Conservation (phyloP, 768 basidiomycete genomes). For the Termitomyces titanicus region DNA sequence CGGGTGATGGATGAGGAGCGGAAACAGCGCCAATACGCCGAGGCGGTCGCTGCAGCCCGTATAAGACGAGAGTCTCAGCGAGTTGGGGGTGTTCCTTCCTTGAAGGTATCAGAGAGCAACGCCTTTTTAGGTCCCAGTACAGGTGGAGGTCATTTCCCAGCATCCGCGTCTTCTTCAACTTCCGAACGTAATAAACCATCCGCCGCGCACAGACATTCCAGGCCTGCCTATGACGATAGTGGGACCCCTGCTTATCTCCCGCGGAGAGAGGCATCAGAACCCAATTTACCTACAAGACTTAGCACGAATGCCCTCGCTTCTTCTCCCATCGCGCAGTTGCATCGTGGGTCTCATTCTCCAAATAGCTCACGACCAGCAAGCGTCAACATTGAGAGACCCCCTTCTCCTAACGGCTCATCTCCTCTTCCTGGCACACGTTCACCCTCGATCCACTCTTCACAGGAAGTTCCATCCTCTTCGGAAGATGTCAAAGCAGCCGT, state of each 20-base stretch:
- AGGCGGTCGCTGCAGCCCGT: slow-evolving; percentile 60
- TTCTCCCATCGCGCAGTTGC: slow-evolving; percentile 30
- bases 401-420: slow-evolving; percentile 23
- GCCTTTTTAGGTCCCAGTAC: slow-evolving; percentile 11
- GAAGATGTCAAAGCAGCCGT: slow-evolving; percentile 45
- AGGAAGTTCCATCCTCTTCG: slow-evolving; percentile 45
- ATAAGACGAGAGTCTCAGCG: slow-evolving; percentile 56
- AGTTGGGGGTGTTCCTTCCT: slow-evolving; percentile 36
- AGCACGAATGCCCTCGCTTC: slow-evolving; percentile 21
- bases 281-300: slow-evolving; percentile 29
- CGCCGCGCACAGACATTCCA: slow-evolving; percentile 35
- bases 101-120: slow-evolving; percentile 21
- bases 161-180: slow-evolving; percentile 36
- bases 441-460: slow-evolving; percentile 51
- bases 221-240: slow-evolving; percentile 28
- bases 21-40: slow-evolving; percentile 48
- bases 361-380: slow-evolving; percentile 50
- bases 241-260: slow-evolving; percentile 21
- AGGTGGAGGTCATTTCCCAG: slow-evolving; percentile 29
- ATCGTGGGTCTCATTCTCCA: slow-evolving; percentile 31
- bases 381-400: slow-evolving; percentile 25
- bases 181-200: slow-evolving; percentile 38
- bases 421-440: slow-evolving; percentile 41
- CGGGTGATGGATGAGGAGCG: slow-evolving; percentile 51
- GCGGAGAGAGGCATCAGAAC: slow-evolving; percentile 46